Conservation (phyloP, 2,329 filamentous ascomycete genomes). For the Neofusicoccum parvum region DNA sequence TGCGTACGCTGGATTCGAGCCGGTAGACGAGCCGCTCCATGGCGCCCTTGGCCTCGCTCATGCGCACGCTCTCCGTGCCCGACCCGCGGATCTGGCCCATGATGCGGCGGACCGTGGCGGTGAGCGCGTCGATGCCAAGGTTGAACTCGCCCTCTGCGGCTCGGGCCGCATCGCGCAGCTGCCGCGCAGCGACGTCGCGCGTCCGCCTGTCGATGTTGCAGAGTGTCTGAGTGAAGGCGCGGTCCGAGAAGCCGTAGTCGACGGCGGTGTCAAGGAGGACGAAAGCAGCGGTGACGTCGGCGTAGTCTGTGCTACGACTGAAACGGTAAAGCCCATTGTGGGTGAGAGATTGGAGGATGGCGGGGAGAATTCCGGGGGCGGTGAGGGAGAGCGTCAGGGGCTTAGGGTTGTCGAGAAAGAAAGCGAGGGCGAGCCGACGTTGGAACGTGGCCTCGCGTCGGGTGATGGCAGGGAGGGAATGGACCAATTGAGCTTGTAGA, state of each 20-base stretch:
- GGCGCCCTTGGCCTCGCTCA: slow-evolving; percentile 75
- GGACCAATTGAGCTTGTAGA: slow-evolving; percentile 61
- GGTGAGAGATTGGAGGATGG: slow-evolving; percentile 34
- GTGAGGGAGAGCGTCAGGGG: slow-evolving; percentile 31
- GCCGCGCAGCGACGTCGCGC: slow-evolving; percentile 11
- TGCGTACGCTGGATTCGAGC: slow-evolving; percentile 51
- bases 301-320: slow-evolving; percentile 65
- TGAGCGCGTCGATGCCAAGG: slow-evolving; percentile 67
- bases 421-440: slow-evolving; percentile 66
- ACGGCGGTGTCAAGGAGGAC: slow-evolving; percentile 74
- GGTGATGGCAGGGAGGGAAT: slow-evolving; percentile 59
- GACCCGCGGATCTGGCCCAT: slow-evolving; percentile 52
- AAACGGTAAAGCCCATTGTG: slow-evolving; percentile 54
- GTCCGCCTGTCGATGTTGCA: slow-evolving; percentile 28
- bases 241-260: slow-evolving; percentile 58
- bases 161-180: slow-evolving; percentile 9
- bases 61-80: slow-evolving; percentile 61
- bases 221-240: slow-evolving; percentile 27
- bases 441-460: slow-evolving; percentile 61
- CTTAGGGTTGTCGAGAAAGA: slow-evolving; percentile 53
- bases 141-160: slow-evolving; percentile 63
- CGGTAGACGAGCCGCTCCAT: slow-evolving; percentile 76
- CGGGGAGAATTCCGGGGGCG: slow-evolving; percentile 25
- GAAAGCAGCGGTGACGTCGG: slow-evolving; percentile 65
- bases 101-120: slow-evolving; percentile 37